Evolutionary conservation across 768 basidiomycete genomes (phyloP).

Genomic region (Suillus sp.): DNA sequence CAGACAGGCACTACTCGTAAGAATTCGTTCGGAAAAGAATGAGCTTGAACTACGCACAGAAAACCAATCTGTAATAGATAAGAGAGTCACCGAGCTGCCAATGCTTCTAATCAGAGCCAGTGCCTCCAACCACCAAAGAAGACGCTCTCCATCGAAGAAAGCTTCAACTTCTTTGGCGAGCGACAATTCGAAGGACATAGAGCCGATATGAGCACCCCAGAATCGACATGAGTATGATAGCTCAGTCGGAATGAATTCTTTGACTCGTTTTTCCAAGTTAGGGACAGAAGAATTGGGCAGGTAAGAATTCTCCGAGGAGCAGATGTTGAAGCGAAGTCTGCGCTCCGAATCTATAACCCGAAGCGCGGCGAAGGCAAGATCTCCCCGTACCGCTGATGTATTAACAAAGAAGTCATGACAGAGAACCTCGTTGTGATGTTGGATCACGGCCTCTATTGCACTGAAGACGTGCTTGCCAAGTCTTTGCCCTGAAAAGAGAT

Average conservation of each 20-base stretch:
- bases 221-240: conserved; percentile 35
- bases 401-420: conserved; percentile 18
- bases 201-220: conserved; percentile 33
- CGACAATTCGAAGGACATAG: neutral
- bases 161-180: conserved; percentile 19
- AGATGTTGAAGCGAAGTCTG: no score
- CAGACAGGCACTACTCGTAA: conserved; percentile 17
- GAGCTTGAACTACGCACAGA: neutral
- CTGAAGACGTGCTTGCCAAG: no score
- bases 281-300: conserved; percentile 23
- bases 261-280: conserved; percentile 16
- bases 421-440: no score
- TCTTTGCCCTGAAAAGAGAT: no score
- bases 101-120: conserved; percentile 19
- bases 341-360: conserved; percentile 25
- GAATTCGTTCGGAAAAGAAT: neutral
- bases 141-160: conserved; percentile 21
- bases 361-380: conserved; percentile 24
- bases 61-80: neutral
- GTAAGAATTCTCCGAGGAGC: conserved; percentile 31
- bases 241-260: conserved; percentile 23
- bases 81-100: neutral
- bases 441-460: no score
- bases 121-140: neutral
- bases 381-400: neutral